phyloP scores from a whole-genome alignment of 2,329 filamentous ascomycete genomes.

The Coniochaeta prunicola region DNA sequence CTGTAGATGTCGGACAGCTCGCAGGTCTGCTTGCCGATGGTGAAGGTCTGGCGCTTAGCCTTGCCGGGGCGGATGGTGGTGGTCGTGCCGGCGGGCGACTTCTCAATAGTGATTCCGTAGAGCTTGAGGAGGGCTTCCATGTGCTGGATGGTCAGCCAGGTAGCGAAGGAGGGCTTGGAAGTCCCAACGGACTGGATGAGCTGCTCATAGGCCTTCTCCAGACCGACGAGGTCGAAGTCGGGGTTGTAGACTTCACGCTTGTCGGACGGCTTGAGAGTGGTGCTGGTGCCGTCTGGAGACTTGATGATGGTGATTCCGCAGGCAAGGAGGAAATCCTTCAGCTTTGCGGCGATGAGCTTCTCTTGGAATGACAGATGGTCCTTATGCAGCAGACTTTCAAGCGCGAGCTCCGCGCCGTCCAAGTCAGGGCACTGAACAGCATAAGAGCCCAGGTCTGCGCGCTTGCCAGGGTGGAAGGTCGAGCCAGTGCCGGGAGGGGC shows the following conservation, averaged over 20 bases:
- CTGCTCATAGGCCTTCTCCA: slow-evolving; percentile 12
- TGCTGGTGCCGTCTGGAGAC: slow-evolving; percentile 25
- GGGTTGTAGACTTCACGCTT: slow-evolving; percentile 16
- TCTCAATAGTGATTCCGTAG: slow-evolving; percentile 26
- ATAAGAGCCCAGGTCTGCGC: slow-evolving; percentile 9
- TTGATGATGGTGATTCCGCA: slow-evolving; percentile 27
- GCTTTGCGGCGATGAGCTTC: slow-evolving; percentile 10
- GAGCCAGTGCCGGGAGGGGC: slow-evolving; percentile 12
- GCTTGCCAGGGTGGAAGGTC: slow-evolving; percentile 16
- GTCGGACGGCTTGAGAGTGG: slow-evolving; percentile 20
- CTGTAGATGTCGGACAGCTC: slow-evolving; percentile 11
- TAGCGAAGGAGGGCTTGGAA: slow-evolving; percentile 8
- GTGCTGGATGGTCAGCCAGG: slow-evolving; percentile 9
- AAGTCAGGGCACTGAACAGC: slow-evolving; percentile 67
- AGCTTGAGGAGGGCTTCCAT: slow-evolving; percentile 18
- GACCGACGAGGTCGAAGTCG: slow-evolving; percentile 13
- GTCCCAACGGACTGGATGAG: slow-evolving; percentile 11
- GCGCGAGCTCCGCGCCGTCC: slow-evolving; percentile 49
- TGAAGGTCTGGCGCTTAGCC: slow-evolving; percentile 11
- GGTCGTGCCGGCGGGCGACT: slow-evolving; percentile 24
- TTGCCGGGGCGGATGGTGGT: slow-evolving; percentile 20
- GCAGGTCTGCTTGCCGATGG: slow-evolving; percentile 12
- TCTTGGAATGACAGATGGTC: slow-evolving; percentile 10
- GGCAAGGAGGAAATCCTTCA: slow-evolving; percentile 17
- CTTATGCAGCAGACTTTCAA: slow-evolving; percentile 12